phyloP scores from a whole-genome alignment of 176 grass and related monocot genomes.

The Ensete ventricosum region DNA sequence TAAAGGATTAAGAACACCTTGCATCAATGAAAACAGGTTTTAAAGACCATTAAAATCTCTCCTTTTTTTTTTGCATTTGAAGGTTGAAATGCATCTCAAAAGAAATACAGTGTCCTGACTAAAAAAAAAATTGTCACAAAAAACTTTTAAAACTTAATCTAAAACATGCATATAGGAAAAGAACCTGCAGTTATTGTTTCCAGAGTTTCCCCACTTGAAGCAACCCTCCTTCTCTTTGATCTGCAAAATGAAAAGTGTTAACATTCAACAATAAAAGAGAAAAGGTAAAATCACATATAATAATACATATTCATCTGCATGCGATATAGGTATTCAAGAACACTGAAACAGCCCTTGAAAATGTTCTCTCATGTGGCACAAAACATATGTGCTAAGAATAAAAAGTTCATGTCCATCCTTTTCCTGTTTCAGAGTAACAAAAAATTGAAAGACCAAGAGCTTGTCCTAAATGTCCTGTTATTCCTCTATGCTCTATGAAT shows the following conservation, averaged over 20 bases:
- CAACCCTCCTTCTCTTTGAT: conserved; percentile 80
- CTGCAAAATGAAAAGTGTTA: conserved; percentile 22
- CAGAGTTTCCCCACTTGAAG: conserved; percentile 57
- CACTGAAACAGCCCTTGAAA: neutral
- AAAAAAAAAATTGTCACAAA: neutral
- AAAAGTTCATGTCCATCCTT: neutral
- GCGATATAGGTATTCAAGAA: neutral
- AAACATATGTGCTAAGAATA: neutral
- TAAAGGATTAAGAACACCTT: neutral
- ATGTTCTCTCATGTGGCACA: neutral
- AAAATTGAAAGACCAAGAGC: neutral
- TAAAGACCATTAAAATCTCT: neutral
- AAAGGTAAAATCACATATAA: neutral
- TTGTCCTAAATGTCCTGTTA: neutral
- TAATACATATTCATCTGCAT: neutral
- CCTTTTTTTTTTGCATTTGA: neutral
- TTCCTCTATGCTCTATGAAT: no score
- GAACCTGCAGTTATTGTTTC: conserved; percentile 43
- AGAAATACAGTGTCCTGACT: neutral
- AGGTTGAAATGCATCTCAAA: neutral
- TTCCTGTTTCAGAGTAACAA: neutral
- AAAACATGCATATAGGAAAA: neutral
- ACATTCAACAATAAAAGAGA: conserved; percentile 3
- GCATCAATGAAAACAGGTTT: neutral
- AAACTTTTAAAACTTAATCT: neutral